Evolutionary conservation across 306 rosid genomes (phyloP).

Genomic region (Cicer cuneatum): DNA sequence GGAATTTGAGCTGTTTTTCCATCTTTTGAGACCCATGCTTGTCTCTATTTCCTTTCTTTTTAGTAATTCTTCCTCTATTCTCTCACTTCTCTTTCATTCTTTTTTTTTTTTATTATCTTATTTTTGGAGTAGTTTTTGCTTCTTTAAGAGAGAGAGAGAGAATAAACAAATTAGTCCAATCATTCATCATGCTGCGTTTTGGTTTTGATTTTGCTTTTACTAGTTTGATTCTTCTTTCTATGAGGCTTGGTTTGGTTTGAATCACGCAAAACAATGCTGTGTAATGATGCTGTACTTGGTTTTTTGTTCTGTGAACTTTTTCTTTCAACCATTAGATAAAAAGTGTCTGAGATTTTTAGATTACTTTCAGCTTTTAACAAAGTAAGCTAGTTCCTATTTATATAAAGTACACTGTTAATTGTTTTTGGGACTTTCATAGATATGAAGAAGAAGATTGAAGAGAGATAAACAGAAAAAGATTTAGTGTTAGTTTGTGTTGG

Average conservation of each 20-base stretch:
- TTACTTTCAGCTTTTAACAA: constrained; percentile 49
- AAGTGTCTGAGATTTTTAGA: constrained; percentile 51
- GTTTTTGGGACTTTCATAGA: constrained; percentile 46
- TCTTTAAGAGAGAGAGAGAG: constrained; percentile 34
- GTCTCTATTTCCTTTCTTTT: constrained; percentile 58
- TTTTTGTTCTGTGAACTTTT: constrained; percentile 50
- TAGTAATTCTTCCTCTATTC: constrained; percentile 50
- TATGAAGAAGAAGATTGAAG: constrained; percentile 54
- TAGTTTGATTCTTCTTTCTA: constrained; percentile 48
- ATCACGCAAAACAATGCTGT: constrained; percentile 69
- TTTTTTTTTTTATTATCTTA: background rate
- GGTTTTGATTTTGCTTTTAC: constrained; percentile 37
- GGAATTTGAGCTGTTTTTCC: constrained; percentile 72
- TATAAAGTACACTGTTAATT: constrained; percentile 24
- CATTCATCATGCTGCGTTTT: constrained; percentile 50
- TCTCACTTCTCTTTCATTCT: constrained; percentile 42
- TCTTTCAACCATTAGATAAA: constrained; percentile 41
- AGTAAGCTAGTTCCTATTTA: constrained; percentile 42
- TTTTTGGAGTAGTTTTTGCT: constrained; percentile 46
- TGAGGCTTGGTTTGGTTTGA: constrained; percentile 55
- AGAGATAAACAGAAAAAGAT: constrained; percentile 41
- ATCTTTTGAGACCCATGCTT: constrained; percentile 92
- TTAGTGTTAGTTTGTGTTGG: constrained; percentile 33
- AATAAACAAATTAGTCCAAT: constrained; percentile 38
- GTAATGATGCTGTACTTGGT: constrained; percentile 55